Base-by-base conservation (phyloP, 2,329 filamentous ascomycete species). In the Alternaria sp. region DNA sequence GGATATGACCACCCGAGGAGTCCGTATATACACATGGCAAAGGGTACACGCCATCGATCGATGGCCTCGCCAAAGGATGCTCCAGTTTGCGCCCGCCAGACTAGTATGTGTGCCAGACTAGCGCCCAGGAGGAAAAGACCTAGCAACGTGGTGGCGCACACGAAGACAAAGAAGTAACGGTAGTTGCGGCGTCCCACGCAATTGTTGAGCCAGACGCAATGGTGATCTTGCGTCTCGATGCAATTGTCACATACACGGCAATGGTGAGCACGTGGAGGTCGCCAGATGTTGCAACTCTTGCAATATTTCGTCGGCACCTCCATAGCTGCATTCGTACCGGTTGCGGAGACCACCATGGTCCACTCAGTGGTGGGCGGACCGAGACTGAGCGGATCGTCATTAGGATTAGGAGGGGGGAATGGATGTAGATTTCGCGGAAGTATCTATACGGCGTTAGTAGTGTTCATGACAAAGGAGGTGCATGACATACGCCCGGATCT, bases 131-230 rank as follows among this genome's bases (percentile, higher is more conserved):
- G 86, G 73, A 92, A 95, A 15, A 93, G 76, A 0, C 90, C 87
- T 17, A 97, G 85, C 32, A 97, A 69, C 0, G 93, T 93, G n/a
- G 88, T 89, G 13, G 90, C 89, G 57, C 88, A 89, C 68, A 99
- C 90, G 80, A 97, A 99, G 11, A 91, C 88, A 79, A 98, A 97
- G 81, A 99, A 99, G 80, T 95, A 98, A 67, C 96, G 93, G 82
- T 99, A 99, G 82, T 99, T 99, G 73, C 96, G 92, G 69, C 95
- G 91, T 46, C 96, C 96, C 54, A 99, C 91, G 73, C 96, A 99
- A 79, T 99, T 99, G 82, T 99, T 99, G 67, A 99, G 88, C 96
- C 96, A 99, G 15, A 98, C 94, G 75, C 96, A 99, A 81, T 99
- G 96, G 76, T 99, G 96, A 76, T 99, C 96, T 70, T 97, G 93